Percentiles rank a stretch among this genome's conserved stretches.
phyloP scores from a whole-genome alignment of 2,329 filamentous ascomycete genomes.

The Torrubiellomyces zombiae region DNA sequence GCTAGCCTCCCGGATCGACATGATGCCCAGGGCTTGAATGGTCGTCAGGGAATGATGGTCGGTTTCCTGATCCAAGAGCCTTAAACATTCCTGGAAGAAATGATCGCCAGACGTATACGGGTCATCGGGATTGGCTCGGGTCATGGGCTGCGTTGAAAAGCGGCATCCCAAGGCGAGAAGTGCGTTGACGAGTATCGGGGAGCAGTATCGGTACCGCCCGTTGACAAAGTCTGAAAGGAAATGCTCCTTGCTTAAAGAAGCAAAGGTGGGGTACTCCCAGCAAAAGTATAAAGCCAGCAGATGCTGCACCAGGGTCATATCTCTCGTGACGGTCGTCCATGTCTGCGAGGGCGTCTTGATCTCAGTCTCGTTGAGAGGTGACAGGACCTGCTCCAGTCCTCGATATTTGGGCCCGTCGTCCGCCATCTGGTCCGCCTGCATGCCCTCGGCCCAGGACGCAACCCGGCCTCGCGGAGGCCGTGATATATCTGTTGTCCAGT shows the following conservation, averaged over 20 bases:
- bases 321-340: conserved; percentile 47
- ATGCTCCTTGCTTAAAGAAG: conserved; percentile 54
- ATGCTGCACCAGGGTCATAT: conserved; percentile 42
- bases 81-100: conserved; percentile 54
- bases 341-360: conserved; percentile 23
- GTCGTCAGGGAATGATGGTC: conserved; percentile 50
- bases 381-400: conserved; percentile 30
- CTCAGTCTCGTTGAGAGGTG: conserved; percentile 26
- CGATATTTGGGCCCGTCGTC: conserved; percentile 18
- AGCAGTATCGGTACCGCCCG: conserved; percentile 49
- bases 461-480: conserved; percentile 26
- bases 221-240: conserved; percentile 49
- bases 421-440: conserved; percentile 16
- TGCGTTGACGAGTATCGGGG: conserved; percentile 48
- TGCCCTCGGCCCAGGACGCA: conserved; percentile 32
- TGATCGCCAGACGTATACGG: conserved; percentile 52
- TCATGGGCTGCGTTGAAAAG: conserved; percentile 48
- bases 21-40: conserved; percentile 58
- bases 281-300: conserved; percentile 54
- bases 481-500: conserved; percentile 24
- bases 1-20: conserved; percentile 60
- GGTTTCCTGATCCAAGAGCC: conserved; percentile 39
- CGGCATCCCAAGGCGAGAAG: conserved; percentile 50
- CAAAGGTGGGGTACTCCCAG: conserved; percentile 62
- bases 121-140: conserved; percentile 44